phyloP scores from a whole-genome alignment of 2,329 filamentous ascomycete genomes.

The Penicillium decumbens region DNA sequence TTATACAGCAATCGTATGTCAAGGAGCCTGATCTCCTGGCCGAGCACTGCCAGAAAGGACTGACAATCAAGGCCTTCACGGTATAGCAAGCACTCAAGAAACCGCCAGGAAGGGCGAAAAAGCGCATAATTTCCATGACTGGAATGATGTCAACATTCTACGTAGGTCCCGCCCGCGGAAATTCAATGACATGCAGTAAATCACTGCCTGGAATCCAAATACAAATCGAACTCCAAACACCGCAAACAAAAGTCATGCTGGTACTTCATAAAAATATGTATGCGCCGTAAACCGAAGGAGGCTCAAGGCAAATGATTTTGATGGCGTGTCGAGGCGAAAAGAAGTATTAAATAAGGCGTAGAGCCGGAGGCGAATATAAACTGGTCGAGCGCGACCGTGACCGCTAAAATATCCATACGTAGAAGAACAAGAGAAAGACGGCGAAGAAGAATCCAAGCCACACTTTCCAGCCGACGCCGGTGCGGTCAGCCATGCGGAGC shows the following conservation, averaged over 20 bases:
- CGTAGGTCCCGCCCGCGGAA: background rate
- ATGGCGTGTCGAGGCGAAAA: background rate
- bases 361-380: background rate
- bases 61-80: background rate
- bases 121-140: background rate
- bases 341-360: slow-evolving; percentile 4
- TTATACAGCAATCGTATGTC: background rate
- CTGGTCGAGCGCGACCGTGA: slow-evolving; percentile 18
- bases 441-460: slow-evolving; percentile 87
- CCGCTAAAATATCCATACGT: slow-evolving; percentile 79
- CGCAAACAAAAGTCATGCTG: slow-evolving; percentile 7
- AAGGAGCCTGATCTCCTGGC: background rate
- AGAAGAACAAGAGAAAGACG: slow-evolving; percentile 78
- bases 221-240: slow-evolving; percentile 5
- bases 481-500: slow-evolving; percentile 89
- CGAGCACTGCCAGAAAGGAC: background rate
- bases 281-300: background rate
- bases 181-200: background rate
- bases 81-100: background rate
- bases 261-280: slow-evolving; percentile 1
- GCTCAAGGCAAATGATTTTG: background rate
- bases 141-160: background rate
- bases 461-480: slow-evolving; percentile 91
- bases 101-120: background rate
- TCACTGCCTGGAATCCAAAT: background rate